A percentile compares a stretch with the other conserved stretches of the same genome.
Conservation (phyloP, 176 grass and related monocot genomes). For the Oryza rufipogon region DNA sequence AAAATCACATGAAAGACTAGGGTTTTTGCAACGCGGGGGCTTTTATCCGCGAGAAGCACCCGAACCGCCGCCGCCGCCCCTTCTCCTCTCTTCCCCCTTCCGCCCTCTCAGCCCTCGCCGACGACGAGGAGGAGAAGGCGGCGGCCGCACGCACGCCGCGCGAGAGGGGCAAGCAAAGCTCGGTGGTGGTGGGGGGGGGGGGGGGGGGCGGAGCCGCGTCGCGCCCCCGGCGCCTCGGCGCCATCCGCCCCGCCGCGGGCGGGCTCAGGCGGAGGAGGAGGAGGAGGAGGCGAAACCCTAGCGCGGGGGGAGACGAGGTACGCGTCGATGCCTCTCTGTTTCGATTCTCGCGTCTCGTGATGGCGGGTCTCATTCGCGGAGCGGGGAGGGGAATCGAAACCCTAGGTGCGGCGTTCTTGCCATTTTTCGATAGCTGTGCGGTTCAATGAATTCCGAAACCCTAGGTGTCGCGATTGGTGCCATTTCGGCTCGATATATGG, state of each 20-base stretch:
- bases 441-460: not conserved
- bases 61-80: not conserved
- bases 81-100: not conserved
- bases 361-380: not conserved
- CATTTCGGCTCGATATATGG: not conserved
- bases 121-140: not conserved
- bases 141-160: not conserved
- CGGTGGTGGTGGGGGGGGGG: not conserved
- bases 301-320: constrained; percentile 29
- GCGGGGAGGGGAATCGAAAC: not conserved
- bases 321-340: not conserved
- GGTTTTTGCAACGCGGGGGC: constrained; percentile 20
- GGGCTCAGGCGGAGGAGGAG: not conserved
- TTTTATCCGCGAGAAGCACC: constrained; percentile 14
- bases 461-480: not conserved
- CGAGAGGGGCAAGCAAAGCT: not conserved
- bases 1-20: constrained; percentile 20
- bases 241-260: not conserved
- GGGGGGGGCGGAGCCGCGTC: not conserved
- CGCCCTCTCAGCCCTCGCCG: not conserved
- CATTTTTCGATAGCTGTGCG: not conserved
- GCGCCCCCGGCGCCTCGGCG: constrained; percentile 16
- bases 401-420: constrained; percentile 4
- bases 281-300: constrained; percentile 3
- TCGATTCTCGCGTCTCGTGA: not conserved